Evolutionary conservation across 805 yeast genomes (phyloP).

Genomic region (Barnettozyma californica): DNA sequence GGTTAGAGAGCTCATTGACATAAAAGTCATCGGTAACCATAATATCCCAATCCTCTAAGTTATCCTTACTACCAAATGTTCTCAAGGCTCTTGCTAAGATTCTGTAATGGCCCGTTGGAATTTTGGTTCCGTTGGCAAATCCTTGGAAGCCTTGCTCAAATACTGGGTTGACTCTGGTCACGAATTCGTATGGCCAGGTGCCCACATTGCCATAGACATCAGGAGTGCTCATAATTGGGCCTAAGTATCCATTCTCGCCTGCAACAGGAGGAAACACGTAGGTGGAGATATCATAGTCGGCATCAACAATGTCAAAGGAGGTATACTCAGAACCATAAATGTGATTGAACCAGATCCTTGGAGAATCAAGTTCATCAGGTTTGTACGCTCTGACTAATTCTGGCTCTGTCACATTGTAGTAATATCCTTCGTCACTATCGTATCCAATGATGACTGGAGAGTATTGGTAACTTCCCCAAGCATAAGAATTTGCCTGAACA

Average conservation of each 20-base stretch:
- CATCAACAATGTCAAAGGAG: constrained; percentile 14
- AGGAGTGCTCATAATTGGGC: constrained; percentile 4
- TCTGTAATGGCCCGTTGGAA: constrained; percentile 13
- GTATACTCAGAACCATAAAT: constrained; percentile 10
- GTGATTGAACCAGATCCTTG: constrained; percentile 6
- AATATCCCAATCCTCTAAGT: constrained; percentile 11
- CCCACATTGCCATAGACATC: neutral
- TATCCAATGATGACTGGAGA: constrained; percentile 7
- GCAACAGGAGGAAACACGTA: constrained; percentile 8
- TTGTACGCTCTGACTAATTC: neutral
- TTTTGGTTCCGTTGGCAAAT: constrained; percentile 9
- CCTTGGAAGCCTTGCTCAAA: constrained; percentile 4
- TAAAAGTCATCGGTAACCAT: constrained; percentile 7
- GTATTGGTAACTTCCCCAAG: constrained; percentile 8
- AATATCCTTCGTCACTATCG: neutral
- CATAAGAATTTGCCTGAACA: constrained; percentile 9
- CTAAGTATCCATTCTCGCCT: constrained; percentile 9
- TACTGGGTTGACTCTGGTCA: neutral
- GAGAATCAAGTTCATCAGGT: constrained; percentile 3
- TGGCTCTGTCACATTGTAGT: constrained; percentile 7
- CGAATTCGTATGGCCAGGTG: constrained; percentile 8
- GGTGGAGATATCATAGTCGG: constrained; percentile 8
- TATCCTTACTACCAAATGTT: constrained; percentile 8
- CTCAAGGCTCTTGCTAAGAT: constrained; percentile 9
- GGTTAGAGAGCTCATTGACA: neutral